These are phyloP conservation scores for Kodamaea jinghongensis DNA, from an alignment of 805 yeast genomes.

Conservation along the genomic window DNA sequence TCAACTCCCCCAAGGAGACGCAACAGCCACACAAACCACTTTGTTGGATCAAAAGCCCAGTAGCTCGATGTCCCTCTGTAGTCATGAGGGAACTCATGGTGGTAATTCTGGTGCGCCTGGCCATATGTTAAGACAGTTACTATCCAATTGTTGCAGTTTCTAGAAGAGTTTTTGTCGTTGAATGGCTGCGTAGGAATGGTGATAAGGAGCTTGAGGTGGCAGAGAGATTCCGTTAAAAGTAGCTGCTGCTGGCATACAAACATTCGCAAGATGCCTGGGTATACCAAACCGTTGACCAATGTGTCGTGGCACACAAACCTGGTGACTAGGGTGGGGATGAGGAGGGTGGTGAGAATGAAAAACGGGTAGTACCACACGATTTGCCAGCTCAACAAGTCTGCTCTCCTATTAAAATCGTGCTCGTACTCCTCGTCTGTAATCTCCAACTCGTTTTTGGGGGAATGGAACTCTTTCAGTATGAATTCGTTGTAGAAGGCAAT, in stretches of 20 bases:
- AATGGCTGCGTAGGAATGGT: conserved; percentile 57
- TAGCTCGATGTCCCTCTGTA: conserved; percentile 71
- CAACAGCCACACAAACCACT: conserved; percentile 60
- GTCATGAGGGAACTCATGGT: conserved; percentile 93
- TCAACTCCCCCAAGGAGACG: conserved; percentile 56
- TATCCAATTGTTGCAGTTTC: conserved; percentile 57
- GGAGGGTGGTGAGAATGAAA: conserved; percentile 28
- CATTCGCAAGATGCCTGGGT: conserved; percentile 74
- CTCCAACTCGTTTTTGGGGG: conserved; percentile 1
- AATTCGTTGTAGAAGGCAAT: conserved; percentile 30
- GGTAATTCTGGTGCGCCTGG: conserved; percentile 90
- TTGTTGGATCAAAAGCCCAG: conserved; percentile 85
- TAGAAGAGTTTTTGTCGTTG: conserved; percentile 62
- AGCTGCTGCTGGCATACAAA: conserved; percentile 76
- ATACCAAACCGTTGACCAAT: conserved; percentile 43
- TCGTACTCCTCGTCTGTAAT: conserved; percentile 11
- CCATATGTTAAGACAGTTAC: conserved; percentile 75
- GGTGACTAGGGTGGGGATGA: conserved; percentile 30
- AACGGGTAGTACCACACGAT: conserved; percentile 24
- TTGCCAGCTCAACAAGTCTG: conserved; percentile 34
- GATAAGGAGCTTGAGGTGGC: conserved; percentile 60
- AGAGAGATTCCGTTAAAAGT: conserved; percentile 75
- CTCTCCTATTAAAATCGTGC: not conserved
- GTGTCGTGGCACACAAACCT: conserved; percentile 28
- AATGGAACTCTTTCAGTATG: conserved; percentile 37